Conservation (phyloP, 495 filamentous ascomycete genomes). For the Penicillium canariense region DNA sequence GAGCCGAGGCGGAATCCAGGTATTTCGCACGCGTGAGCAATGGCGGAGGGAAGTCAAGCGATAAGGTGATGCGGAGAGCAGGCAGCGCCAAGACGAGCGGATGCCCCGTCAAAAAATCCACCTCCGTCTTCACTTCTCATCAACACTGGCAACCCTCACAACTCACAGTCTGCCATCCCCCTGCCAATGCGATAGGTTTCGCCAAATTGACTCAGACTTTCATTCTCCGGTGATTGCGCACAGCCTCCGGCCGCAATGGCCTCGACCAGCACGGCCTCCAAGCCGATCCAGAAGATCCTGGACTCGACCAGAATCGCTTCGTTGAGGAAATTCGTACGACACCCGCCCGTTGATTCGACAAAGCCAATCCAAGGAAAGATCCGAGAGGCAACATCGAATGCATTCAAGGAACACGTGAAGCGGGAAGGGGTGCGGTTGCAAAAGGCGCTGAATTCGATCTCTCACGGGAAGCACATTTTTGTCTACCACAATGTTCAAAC, state of each 20-base stretch:
- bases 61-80: conserved; percentile 32
- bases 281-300: conserved; percentile 41
- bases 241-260: conserved; percentile 40
- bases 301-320: conserved; percentile 46
- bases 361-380: conserved; percentile 40
- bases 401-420: conserved; percentile 37
- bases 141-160: conserved; percentile 13
- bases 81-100: conserved; percentile 25
- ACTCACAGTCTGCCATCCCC: neutral
- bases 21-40: conserved; percentile 3
- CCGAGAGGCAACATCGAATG: conserved; percentile 41
- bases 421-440: conserved; percentile 43
- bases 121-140: conserved; percentile 23
- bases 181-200: conserved; percentile 15
- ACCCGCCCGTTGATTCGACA: conserved; percentile 39
- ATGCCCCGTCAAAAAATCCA: conserved; percentile 34
- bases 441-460: conserved; percentile 46
- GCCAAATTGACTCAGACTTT: neutral
- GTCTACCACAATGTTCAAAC: conserved; percentile 77
- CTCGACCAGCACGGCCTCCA: conserved; percentile 29
- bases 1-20: neutral
- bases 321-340: conserved; percentile 38
- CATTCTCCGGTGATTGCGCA: conserved; percentile 12
- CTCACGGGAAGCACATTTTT: conserved; percentile 72
- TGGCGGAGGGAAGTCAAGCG: conserved; percentile 9